Evolutionary conservation across 2,329 filamentous ascomycete species (phyloP).

Genomic region (Lasiodiplodia gonubiensis): DNA sequence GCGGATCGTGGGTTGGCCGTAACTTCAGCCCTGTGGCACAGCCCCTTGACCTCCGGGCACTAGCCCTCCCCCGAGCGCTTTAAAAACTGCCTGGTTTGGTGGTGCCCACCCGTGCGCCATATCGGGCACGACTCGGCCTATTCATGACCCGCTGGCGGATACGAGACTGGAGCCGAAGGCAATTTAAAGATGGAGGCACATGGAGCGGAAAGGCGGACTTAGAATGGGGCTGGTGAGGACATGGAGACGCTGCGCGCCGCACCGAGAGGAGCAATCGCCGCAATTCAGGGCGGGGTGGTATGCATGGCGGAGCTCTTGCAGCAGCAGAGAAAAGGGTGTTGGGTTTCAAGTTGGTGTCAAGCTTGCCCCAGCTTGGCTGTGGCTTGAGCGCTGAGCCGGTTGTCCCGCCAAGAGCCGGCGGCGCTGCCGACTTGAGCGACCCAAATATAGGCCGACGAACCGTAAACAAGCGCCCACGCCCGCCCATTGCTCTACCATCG

Average conservation of each 20-base stretch:
- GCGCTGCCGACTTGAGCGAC: slow-evolving; percentile 1
- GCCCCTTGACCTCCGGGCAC: slow-evolving; percentile 3
- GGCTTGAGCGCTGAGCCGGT: not conserved
- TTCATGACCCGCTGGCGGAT: not conserved
- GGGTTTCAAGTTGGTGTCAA: slow-evolving; percentile 20
- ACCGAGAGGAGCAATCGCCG: not conserved
- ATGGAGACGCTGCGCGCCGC: slow-evolving; percentile 2
- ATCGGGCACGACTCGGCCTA: not conserved
- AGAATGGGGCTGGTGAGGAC: not conserved
- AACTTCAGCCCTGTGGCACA: slow-evolving; percentile 15
- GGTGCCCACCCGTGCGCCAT: not conserved
- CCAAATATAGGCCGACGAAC: slow-evolving; percentile 16
- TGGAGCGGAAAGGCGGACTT: not conserved
- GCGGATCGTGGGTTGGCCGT: slow-evolving; percentile 41
- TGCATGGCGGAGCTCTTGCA: slow-evolving; percentile 7
- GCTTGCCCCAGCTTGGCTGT: slow-evolving; percentile 8
- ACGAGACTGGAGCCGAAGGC: slow-evolving; percentile 8
- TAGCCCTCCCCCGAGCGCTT: slow-evolving; percentile 2
- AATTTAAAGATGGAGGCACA: not conserved
- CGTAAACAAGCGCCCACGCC: slow-evolving; percentile 24
- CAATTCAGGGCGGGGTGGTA: not conserved
- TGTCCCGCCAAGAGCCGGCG: slow-evolving; percentile 1
- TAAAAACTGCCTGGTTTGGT: slow-evolving; percentile 7
- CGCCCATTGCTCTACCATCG: slow-evolving; percentile 15
- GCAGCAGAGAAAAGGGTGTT: slow-evolving; percentile 10